Base-by-base conservation (phyloP, 2,329 filamentous ascomycete species). In the Ophiostoma ulmi region DNA sequence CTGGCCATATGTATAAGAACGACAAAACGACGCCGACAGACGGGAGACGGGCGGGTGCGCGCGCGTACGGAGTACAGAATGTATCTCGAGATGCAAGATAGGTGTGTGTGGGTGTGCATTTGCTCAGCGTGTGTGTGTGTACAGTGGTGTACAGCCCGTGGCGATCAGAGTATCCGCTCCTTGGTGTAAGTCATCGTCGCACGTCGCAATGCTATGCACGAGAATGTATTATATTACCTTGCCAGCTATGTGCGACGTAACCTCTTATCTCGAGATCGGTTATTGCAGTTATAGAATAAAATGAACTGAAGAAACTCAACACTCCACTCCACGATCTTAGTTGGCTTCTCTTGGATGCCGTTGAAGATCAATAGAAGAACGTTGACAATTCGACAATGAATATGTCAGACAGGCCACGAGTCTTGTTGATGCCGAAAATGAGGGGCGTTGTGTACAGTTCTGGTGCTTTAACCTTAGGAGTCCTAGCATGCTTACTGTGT, bases 41-140 rank as follows among this genome's bases (percentile, higher is more conserved):
- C 63, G 63, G 63, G 63, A 65, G 63, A 39, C 63, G 63, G 63
- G 20, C 63, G 63, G 63, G 63, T 65, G 63, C 14, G 36, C 63
- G n/a, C 63, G 36, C 36, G 63, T 64, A 64, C 20, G 26, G 61
- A 64, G 61, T n/a, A 63, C 58, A 35, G 26, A 17, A 63, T 63
- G 26, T 48, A 48, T 48, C 44, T 48, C 17, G n/a, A 48, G 44
- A 48, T 48, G 44, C 44, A 48, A 48, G 44, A 48, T 48, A 48
- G 44, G 44, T 48, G 26, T 63, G 31, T 64, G 61, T 38, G 61
- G 31, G 35, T 64, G 61, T 39, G 61, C 17, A 22, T 22, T 17
- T 65, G 63, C 20, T 65, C 35, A 22, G 35, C 36, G 36, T 39
- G 63, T 39, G 63, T 39, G 63, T 65, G 63, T 36, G 63, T 65